phyloP scores from a whole-genome alignment of 495 filamentous ascomycete genomes.

The Penicillium coprophilum region DNA sequence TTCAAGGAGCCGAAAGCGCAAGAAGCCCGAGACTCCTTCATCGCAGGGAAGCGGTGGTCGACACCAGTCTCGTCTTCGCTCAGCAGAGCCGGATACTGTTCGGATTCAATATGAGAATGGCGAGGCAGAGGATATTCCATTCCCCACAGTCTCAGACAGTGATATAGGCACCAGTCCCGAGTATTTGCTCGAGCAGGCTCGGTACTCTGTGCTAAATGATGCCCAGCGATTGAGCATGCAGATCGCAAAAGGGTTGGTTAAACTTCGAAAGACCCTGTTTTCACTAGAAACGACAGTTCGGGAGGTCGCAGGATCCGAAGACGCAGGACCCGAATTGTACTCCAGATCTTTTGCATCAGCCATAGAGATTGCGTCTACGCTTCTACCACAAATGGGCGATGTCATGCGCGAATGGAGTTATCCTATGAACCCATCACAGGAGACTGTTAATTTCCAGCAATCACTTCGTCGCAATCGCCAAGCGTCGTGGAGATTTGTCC shows the following conservation, averaged over 20 bases:
- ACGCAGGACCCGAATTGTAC: slow-evolving; percentile 34
- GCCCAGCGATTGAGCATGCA: slow-evolving; percentile 51
- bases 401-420: slow-evolving; percentile 58
- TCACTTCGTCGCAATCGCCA: slow-evolving; percentile 58
- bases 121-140: slow-evolving; percentile 55
- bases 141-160: slow-evolving; percentile 36
- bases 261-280: slow-evolving; percentile 60
- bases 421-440: slow-evolving; percentile 53
- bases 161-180: slow-evolving; percentile 22
- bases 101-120: slow-evolving; percentile 63
- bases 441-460: slow-evolving; percentile 56
- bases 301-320: slow-evolving; percentile 23
- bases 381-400: slow-evolving; percentile 56
- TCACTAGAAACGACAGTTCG: slow-evolving; percentile 41
- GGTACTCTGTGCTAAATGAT: slow-evolving; percentile 48
- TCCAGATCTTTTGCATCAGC: slow-evolving; percentile 46
- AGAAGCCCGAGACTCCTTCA: slow-evolving; percentile 47
- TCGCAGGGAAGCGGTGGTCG: slow-evolving; percentile 45
- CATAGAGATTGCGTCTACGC: slow-evolving; percentile 48
- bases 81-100: slow-evolving; percentile 39
- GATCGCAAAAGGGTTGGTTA: slow-evolving; percentile 56
- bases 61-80: slow-evolving; percentile 44
- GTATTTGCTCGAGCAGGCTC: slow-evolving; percentile 39
- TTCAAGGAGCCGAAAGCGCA: slow-evolving; percentile 54
- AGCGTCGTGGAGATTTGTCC: slow-evolving; percentile 62